Evolutionary conservation across 108 stramenopile genomes (phyloP).

Genomic region (Cyclotella sp.): DNA sequence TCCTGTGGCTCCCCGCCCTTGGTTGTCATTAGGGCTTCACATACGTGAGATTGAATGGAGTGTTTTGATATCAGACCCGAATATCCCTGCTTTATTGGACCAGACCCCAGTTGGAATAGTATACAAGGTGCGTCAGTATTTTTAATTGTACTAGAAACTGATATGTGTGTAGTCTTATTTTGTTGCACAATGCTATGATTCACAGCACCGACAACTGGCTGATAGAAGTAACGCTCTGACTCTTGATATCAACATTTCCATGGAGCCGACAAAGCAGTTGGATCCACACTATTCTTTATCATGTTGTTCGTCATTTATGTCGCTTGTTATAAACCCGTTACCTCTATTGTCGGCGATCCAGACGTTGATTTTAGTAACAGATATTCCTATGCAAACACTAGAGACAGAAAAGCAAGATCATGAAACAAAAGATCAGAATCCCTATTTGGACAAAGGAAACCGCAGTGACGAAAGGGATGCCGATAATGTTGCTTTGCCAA

Average conservation of each 20-base stretch:
- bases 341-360: slow-evolving; percentile 33
- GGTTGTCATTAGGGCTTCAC: slow-evolving; percentile 24
- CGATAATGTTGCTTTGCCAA: slow-evolving; percentile 10
- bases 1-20: slow-evolving; percentile 13
- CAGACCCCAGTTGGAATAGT: slow-evolving; percentile 29
- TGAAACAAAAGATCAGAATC: background rate
- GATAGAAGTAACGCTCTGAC: slow-evolving; percentile 7
- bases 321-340: slow-evolving; percentile 34
- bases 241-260: slow-evolving; percentile 12
- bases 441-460: background rate
- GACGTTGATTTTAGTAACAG: slow-evolving; percentile 14
- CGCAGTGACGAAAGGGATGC: slow-evolving; percentile 4
- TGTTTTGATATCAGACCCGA: slow-evolving; percentile 8
- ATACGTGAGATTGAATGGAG: slow-evolving; percentile 31
- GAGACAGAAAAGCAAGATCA: background rate
- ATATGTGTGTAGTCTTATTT: background rate
- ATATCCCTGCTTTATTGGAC: slow-evolving; percentile 20
- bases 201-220: slow-evolving; percentile 3
- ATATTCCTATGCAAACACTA: slow-evolving; percentile 32
- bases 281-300: slow-evolving; percentile 22
- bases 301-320: slow-evolving; percentile 17
- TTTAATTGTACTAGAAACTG: background rate
- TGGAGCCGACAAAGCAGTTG: slow-evolving; percentile 22
- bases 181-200: background rate
- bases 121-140: slow-evolving; percentile 31